phyloP scores from a whole-genome alignment of 78 protist genomes.

The Planoprotostelium fungivorum region DNA sequence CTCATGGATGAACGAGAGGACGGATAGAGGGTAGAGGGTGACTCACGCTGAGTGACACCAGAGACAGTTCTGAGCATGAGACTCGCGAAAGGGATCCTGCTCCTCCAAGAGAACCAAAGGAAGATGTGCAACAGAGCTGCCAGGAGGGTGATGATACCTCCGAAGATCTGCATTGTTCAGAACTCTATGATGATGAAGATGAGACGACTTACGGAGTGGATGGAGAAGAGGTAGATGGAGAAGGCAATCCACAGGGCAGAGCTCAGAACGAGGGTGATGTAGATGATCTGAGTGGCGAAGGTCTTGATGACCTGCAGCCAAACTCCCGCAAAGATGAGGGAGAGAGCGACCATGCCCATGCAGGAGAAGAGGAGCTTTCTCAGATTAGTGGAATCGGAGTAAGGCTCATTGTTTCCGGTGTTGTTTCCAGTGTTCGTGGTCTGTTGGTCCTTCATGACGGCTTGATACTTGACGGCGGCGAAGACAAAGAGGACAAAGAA shows the following conservation, averaged over 20 bases:
- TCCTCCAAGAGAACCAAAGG: slow-evolving; percentile 9
- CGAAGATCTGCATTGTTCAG: neutral
- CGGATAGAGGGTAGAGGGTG: neutral
- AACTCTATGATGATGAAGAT: neutral
- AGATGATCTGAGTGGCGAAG: slow-evolving; percentile 17
- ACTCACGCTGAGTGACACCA: slow-evolving; percentile 7
- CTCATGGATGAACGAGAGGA: no score
- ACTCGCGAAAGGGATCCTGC: slow-evolving; percentile 29
- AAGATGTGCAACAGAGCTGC: neutral
- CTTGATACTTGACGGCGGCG: neutral
- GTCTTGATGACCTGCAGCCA: slow-evolving; percentile 17
- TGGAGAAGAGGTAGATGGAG: neutral
- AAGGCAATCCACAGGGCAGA: slow-evolving; percentile 5
- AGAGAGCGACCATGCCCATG: neutral
- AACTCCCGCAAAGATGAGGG: slow-evolving; percentile 10
- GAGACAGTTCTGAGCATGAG: slow-evolving; percentile 15
- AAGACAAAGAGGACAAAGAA: neutral
- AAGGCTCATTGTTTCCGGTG: neutral
- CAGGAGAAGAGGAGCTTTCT: neutral
- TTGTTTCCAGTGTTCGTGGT: no score
- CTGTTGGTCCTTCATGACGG: neutral
- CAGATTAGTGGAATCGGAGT: neutral
- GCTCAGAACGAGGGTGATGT: slow-evolving; percentile 2
- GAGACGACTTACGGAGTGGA: neutral
- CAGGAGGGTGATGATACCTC: slow-evolving; percentile 11